phyloP scores from a whole-genome alignment of 495 filamentous ascomycete genomes.

The Penicillium steckii region DNA sequence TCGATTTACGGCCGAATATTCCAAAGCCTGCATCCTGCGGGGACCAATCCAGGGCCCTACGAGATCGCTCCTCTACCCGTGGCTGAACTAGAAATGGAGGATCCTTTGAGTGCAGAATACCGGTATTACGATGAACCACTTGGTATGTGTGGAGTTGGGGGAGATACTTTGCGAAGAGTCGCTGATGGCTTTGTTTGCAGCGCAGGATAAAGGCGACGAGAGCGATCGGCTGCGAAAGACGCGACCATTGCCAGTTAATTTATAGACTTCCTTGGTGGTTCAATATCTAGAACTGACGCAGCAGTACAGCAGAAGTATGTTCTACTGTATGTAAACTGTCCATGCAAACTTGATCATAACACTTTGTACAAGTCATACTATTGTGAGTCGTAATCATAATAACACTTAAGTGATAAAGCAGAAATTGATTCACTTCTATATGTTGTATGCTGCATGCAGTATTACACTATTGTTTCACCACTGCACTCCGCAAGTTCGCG shows the following conservation, averaged over 20 bases:
- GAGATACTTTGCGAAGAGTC: neutral
- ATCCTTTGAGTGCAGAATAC: neutral
- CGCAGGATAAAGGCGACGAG: neutral
- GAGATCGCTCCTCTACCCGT: neutral
- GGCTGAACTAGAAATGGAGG: neutral
- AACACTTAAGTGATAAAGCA: too few relatives aligned
- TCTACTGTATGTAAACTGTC: too few relatives aligned
- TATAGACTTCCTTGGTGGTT: too few relatives aligned
- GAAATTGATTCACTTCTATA: too few relatives aligned
- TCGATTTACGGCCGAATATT: neutral
- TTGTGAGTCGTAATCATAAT: too few relatives aligned
- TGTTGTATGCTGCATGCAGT: too few relatives aligned
- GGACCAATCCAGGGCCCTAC: neutral
- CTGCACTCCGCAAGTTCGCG: neutral
- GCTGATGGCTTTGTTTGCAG: neutral
- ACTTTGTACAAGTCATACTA: too few relatives aligned
- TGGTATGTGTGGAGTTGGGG: constrained; percentile 1
- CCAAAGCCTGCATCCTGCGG: neutral
- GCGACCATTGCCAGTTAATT: neutral
- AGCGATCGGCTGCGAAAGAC: neutral
- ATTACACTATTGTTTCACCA: neutral
- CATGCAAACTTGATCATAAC: too few relatives aligned
- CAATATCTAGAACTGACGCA: too few relatives aligned
- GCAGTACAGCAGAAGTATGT: too few relatives aligned
- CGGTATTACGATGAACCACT: neutral